Evolutionary conservation across 306 rosid species (phyloP).

Genomic region (Acmispon strigosus): DNA sequence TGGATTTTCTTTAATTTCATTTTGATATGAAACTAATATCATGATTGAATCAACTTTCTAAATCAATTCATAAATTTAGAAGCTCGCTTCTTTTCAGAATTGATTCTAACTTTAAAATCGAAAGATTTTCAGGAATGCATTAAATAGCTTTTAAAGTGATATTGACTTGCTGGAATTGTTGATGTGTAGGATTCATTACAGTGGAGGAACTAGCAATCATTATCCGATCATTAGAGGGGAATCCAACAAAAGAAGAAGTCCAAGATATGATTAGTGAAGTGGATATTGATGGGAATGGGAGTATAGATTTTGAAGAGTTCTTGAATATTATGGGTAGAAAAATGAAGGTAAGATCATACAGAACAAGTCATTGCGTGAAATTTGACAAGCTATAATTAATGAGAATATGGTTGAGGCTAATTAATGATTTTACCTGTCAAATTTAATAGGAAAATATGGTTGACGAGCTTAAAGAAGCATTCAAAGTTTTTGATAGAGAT

Average conservation of each 20-base stretch:
- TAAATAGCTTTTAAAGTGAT: not conserved
- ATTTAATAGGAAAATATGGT: slow-evolving; percentile 28
- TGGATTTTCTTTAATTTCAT: not conserved
- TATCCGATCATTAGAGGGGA: slow-evolving; percentile 62
- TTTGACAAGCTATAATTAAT: not conserved
- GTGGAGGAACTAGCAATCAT: slow-evolving; percentile 66
- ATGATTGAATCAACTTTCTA: too few relatives aligned
- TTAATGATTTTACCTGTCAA: not conserved
- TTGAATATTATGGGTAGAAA: slow-evolving; percentile 60
- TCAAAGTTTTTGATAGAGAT: slow-evolving; percentile 78
- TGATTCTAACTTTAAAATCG: too few relatives aligned
- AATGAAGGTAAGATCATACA: slow-evolving; percentile 54
- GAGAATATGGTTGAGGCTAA: too few relatives aligned
- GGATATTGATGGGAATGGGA: slow-evolving; percentile 63
- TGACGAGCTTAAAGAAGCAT: slow-evolving; percentile 79
- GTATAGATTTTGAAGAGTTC: slow-evolving; percentile 72
- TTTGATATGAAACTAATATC: not conserved
- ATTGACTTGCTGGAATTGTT: not conserved
- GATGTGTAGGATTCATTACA: slow-evolving; percentile 66
- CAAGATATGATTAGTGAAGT: slow-evolving; percentile 61
- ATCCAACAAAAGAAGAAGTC: slow-evolving; percentile 66
- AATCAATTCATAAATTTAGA: too few relatives aligned
- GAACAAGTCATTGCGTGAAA: not conserved
- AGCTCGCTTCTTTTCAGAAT: too few relatives aligned
- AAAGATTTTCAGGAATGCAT: too few relatives aligned